A percentile compares a stretch with the other conserved stretches of the same genome.
Evolutionary conservation across 2,329 filamentous ascomycete genomes (phyloP).

Genomic region (Curvularia verruculosa): DNA sequence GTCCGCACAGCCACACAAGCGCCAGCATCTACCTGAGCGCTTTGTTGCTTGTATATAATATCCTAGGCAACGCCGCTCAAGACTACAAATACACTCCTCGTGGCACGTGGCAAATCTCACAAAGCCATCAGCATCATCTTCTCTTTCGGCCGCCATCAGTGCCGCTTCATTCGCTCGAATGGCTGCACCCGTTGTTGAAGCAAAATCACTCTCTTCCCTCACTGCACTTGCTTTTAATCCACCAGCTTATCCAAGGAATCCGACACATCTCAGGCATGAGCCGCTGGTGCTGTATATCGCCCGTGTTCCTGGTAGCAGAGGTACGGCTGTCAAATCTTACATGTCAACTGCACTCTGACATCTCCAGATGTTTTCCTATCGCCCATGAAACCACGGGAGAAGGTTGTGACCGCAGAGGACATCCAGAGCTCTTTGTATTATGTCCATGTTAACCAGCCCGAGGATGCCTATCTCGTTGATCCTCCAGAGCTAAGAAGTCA

Average conservation of each 20-base stretch:
- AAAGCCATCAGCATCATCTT: conserved; percentile 17
- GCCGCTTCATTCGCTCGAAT: conserved; percentile 28
- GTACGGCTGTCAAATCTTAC: conserved; percentile 56
- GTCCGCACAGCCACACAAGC: conserved; percentile 40
- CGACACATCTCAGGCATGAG: conserved; percentile 70
- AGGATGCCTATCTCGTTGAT: conserved; percentile 52
- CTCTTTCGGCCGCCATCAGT: conserved; percentile 15
- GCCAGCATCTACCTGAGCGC: conserved; percentile 31
- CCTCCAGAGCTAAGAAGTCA: conserved; percentile 22
- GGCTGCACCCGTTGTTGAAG: conserved; percentile 65
- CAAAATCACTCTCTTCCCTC: conserved; percentile 79
- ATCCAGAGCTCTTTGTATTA: conserved; percentile 90
- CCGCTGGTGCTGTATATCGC: conserved; percentile 89
- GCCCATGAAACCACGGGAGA: conserved; percentile 83
- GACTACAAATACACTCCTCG: conserved; percentile 8
- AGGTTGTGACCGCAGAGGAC: conserved; percentile 87
- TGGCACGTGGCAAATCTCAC: conserved; percentile 9
- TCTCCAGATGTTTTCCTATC: conserved; percentile 84
- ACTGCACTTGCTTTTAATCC: conserved; percentile 84
- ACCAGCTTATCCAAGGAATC: conserved; percentile 81
- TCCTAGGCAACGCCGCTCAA: conserved; percentile 18
- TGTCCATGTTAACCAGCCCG: conserved; percentile 74
- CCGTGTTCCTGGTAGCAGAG: conserved; percentile 86
- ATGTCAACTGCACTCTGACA: conserved; percentile 22
- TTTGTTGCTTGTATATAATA: conserved; percentile 30